Base-by-base conservation (phyloP, 2,329 filamentous ascomycete genomes). In the Emergomyces orientalis region DNA sequence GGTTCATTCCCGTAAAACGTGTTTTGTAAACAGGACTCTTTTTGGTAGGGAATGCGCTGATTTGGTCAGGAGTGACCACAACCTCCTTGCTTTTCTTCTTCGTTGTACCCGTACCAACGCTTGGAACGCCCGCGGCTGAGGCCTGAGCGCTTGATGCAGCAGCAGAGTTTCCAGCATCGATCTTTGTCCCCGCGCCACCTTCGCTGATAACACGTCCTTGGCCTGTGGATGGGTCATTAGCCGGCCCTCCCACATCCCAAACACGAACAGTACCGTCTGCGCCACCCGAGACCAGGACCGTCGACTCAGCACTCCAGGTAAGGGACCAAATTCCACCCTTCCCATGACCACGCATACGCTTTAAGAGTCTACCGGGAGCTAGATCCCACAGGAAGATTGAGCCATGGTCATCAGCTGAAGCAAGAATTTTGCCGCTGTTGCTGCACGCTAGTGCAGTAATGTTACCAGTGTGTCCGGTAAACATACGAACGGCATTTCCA, bases 381-480 rank as follows among this genome's bases (percentile, higher is more conserved):
- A 99, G 83, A 71, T 96, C 92, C 94, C 94, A 99, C 64, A 99
- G 85, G 68, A 95, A 86, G 65, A 99, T 97, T 65, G 89, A 92
- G 41, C 94, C 94, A 4, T 88, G 85, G 63, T 89, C 86, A 72
- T 97, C 94, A 6, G 89, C 94, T 62, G 90, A 95, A 9, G 94
- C 94, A n/a, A 99, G 81, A 37, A 92, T 86, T 73, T 90, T 92
- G 67, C 94, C 94, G 70, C 91, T 91, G 1, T 90, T 91, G 27
- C 90, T 88, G 71, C 91, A 96, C 66, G 93, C 86, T 32, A 97
- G 79, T 0, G 91, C 85, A 17, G 88, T 95, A 72, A 97, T 87
- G 71, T 91, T 90, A 59, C 94, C 91, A 0, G 86, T 88, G 72
- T 99, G 94, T 0, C 94, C 94, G 0, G 90, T 91, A 72, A 97